Conservation (phyloP, 2,329 filamentous ascomycete species). For the Fusarium phyllophilum region DNA sequence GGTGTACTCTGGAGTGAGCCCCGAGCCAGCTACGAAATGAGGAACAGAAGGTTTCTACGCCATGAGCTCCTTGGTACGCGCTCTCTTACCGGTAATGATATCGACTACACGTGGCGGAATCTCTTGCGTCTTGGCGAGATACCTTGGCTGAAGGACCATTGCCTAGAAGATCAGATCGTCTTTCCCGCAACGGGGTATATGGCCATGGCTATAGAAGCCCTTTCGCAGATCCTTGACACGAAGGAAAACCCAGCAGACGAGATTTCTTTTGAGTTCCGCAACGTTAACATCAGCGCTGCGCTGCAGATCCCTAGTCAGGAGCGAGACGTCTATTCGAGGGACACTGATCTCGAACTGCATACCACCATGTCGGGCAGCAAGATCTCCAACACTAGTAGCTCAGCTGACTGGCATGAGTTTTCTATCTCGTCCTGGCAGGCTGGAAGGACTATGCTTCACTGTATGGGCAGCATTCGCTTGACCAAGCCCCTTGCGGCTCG, state of each 20-base stretch:
- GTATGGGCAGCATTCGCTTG: neutral
- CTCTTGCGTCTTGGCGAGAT: neutral
- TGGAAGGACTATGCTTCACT: neutral
- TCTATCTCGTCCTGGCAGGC: neutral
- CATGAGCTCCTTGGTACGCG: neutral
- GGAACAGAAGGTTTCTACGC: neutral
- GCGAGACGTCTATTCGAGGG: neutral
- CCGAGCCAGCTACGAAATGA: neutral
- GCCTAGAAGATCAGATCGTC: neutral
- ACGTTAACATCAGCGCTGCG: neutral
- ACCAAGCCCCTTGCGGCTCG: neutral
- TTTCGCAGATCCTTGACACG: neutral
- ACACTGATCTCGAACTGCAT: neutral
- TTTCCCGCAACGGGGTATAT: neutral
- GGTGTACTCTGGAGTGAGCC: neutral
- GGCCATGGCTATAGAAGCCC: neutral
- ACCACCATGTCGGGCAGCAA: neutral
- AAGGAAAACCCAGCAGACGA: accelerated
- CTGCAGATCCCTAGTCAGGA: neutral
- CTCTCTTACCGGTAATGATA: neutral
- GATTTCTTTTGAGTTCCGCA: neutral
- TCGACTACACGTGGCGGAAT: neutral
- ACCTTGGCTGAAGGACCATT: neutral
- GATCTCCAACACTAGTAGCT: neutral
- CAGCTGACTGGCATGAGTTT: neutral